Evolutionary conservation across 331 rosid species (phyloP), one percentile per base, ranked within the genome.

Genomic region (Malus hybrid): DNA sequence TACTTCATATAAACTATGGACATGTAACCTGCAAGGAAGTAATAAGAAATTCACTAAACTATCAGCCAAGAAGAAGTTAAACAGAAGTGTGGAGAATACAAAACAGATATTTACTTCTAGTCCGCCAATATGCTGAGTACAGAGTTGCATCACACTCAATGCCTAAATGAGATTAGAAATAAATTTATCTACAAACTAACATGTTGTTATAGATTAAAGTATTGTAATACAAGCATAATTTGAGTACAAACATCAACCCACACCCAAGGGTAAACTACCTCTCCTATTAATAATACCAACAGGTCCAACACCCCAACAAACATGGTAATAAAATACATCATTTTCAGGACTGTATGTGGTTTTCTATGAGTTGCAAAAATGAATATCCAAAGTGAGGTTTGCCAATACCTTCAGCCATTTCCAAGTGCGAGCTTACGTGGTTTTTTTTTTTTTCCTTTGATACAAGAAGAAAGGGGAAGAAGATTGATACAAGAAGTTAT

Each of bases 1-100:
- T 66, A 91, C 92, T 88, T 94, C 97, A 71, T 78, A 86, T 36
- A 91, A 88, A 80, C 97, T 88, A 67, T 87, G 85, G 70, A 87
- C 76, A 65, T 80, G 82, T 73, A 94, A 74, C 95, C 94, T 93
- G 77, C 54, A 73, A 67, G 82, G 69, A 71, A 64, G 48, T 20
- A 48, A 73, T 16, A 74, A 81, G 73, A 16, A 27, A 73, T 34
- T 16, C 29, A 31, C 18, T 71, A 55, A 33, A 32, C 28, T 32
- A 33, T 39, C 67, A 28, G 22, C 29, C 27, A 34, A 34, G 28
- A 65, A 65, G 69, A 33, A 65, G 70, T 65, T 10, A 8, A 65
- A n/a, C 24, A 65, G 70, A 65, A 27, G 16, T 34, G 14, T 10
- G 2, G 19, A 32, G 16, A 57, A 39, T 9, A 24, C 9, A 19